Conservation (phyloP, 1,284 basidiomycete species). For the Hemileia vastatrix region DNA sequence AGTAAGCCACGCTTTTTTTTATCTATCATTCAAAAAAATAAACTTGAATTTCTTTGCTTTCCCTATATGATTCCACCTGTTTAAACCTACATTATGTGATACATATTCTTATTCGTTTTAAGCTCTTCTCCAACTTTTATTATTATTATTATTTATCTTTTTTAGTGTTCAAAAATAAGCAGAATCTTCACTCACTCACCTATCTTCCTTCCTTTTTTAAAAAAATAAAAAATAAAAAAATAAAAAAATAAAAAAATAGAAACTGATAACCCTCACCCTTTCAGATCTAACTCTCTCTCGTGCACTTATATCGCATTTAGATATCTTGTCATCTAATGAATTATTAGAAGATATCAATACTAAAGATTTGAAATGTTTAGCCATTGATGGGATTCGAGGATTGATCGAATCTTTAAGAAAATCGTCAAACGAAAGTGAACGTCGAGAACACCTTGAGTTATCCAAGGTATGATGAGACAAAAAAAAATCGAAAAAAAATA, state of each 20-base stretch:
- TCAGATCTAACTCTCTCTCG: slow-evolving; percentile 29
- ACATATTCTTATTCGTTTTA: too few relatives aligned
- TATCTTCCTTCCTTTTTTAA: neutral
- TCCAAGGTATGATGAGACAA: slow-evolving; percentile 59
- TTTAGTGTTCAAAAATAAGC: too few relatives aligned
- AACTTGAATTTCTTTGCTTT: too few relatives aligned
- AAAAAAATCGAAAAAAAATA: too few relatives aligned
- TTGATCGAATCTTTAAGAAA: slow-evolving; percentile 63
- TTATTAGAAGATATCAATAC: slow-evolving; percentile 72
- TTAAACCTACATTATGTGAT: too few relatives aligned
- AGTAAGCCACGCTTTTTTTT: too few relatives aligned
- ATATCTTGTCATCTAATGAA: slow-evolving; percentile 79
- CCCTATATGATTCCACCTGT: too few relatives aligned
- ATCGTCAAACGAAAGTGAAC: slow-evolving; percentile 54
- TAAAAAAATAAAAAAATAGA: neutral
- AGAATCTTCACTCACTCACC: too few relatives aligned
- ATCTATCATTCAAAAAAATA: too few relatives aligned
- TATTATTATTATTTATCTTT: too few relatives aligned
- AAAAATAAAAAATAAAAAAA: neutral
- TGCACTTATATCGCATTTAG: slow-evolving; percentile 49
- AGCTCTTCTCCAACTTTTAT: too few relatives aligned
- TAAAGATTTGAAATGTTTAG: slow-evolving; percentile 65
- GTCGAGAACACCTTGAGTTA: slow-evolving; percentile 53
- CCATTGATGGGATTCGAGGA: slow-evolving; percentile 61
- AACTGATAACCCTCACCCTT: slow-evolving; percentile 6